Evolutionary conservation across 2,329 filamentous ascomycete genomes (phyloP), one percentile per base, ranked within the genome.

Genomic region (Xylariales sp.): DNA sequence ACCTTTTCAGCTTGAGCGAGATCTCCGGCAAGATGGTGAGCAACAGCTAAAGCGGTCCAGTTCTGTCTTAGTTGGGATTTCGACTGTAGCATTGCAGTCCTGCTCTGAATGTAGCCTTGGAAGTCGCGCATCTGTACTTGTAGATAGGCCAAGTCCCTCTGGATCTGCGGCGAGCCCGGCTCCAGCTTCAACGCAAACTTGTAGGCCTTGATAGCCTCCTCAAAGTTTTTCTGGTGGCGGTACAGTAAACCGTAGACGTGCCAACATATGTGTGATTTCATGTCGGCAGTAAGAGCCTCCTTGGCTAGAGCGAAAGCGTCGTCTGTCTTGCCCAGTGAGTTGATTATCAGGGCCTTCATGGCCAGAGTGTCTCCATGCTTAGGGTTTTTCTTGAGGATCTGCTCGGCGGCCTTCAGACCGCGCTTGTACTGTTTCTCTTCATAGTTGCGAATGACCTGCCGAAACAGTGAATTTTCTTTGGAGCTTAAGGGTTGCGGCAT

Each of bases 211-310:
- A 97, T 97, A 9, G 97, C 95, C 83, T 98, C 96, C 80, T 98
- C 96, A 75, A 97, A 98, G 82, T 99, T 98, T 86, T 98, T 98
- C 78, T 92, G 91, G 56, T 93, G 91, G 59, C 95, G 91, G 82
- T 97, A 98, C 58, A 99, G 87, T 73, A 99, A 83, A 39, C 97
- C 96, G 80, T 98, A 99, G 69, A 99, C 96, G 81, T 99, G 97
- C 96, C 96, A 99, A 85, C 94, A 98, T 76, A 99, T 94, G 82
- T 98, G 95, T 76, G 94, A 97, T 84, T 97, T 97, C 94, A 99
- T 98, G 80, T 98, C 94, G 76, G 94, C 93, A 73, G 91, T 94
- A 75, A 99, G 86, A 41, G 97, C 96, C 72, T 94, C 88, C 83
- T 97, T 99, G 77, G 93, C 95, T 67, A 99, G 86, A 53, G 90